Conservation (phyloP, 179 eudicot genomes). For the Spergularia azorica region DNA sequence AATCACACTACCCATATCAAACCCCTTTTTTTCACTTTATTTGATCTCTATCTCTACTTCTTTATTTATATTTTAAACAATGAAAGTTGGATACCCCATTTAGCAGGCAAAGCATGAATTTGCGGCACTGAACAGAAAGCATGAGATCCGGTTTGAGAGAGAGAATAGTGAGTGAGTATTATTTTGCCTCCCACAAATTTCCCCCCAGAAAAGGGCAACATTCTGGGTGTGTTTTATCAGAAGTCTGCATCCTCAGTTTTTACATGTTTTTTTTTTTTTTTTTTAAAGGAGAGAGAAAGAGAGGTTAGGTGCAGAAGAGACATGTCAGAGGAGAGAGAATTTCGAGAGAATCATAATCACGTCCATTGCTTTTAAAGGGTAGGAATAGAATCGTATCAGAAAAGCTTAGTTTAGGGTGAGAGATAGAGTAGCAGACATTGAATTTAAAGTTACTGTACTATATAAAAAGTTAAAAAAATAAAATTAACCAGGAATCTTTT, state of each 20-base stretch:
- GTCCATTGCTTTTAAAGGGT: conserved; percentile 33
- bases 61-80: neutral
- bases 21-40: neutral
- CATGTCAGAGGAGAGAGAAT: conserved; percentile 35
- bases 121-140: conserved; percentile 39
- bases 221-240: conserved; percentile 20
- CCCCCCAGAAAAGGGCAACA: conserved; percentile 26
- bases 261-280: conserved; percentile 2
- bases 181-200: conserved; percentile 36
- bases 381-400: conserved; percentile 32
- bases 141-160: conserved; percentile 30
- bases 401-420: conserved; percentile 7
- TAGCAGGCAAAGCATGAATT: conserved; percentile 41
- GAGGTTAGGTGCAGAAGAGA: conserved; percentile 28
- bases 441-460: neutral
- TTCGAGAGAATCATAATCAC: conserved; percentile 24
- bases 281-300: neutral
- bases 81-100: conserved; percentile 20
- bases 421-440: conserved; percentile 1
- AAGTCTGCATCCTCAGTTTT: conserved; percentile 10
- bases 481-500: conserved; percentile 28
- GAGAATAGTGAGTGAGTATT: conserved; percentile 10
- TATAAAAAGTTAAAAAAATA: neutral
- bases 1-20: neutral
- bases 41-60: neutral